Evolutionary conservation across 352 stramenopile species (phyloP), one percentile per base, ranked within the genome.

Genomic region (Globisporangium perplexum): DNA sequence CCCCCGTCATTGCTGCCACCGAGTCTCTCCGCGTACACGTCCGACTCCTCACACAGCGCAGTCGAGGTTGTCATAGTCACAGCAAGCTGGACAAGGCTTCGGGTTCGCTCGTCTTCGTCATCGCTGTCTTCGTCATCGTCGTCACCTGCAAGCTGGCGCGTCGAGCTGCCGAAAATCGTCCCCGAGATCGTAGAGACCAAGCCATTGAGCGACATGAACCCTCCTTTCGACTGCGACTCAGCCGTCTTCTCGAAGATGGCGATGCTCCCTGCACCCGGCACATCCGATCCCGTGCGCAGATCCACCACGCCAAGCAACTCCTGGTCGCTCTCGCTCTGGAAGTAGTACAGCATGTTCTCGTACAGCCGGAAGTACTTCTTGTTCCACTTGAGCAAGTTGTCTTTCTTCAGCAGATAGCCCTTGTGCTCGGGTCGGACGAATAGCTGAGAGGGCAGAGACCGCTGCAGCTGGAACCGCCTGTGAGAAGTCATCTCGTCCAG

Each of bases 381-480:
- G 60, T 88, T 90, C 86, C 86, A 95, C 70, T 94, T 93, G 33
- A 95, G 77, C 60, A 92, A 68, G 44, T 86, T 93, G 68, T 95
- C 86, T 42, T 94, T 95, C 59, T 92, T 91, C 11, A 91, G 62
- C 50, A 95, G 39, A 36, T 85, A 89, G 20, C 83, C 86, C 47
- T 91, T 86, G 42, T 90, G 68, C 39, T 92, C 81, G 1, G 83
- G 83, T 39, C 77, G 75, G 23, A 88, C 45, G 55, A 95, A 95
- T 18, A 95, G 59, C 38, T 90, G 62, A 1, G 85, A 92, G 7
- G 85, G 83, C 5, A 95, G 62, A 23, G 85, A 95, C 4, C 83
- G 71, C 47, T 91, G 83, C 36, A 95, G 62, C 45, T 95, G 85
- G 28, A 95, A 90, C 5, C 77, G 74, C 42, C 73, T 72, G 47